Conservation (phyloP, 2,329 filamentous ascomycete genomes). For the Verticillium alfalfae region DNA sequence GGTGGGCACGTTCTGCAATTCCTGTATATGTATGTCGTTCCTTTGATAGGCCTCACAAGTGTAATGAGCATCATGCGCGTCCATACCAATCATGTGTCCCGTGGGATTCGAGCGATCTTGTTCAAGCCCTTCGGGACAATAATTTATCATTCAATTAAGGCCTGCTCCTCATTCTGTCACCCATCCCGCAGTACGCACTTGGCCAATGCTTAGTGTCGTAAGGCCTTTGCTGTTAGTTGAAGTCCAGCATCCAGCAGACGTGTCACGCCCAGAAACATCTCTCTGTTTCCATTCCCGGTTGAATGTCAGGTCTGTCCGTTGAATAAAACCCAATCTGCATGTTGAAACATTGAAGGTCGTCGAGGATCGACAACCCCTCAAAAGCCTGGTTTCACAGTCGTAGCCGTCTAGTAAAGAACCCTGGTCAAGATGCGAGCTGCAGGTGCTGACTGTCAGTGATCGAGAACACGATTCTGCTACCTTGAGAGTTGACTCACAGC, state of each 20-base stretch:
- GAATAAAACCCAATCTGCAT: neutral
- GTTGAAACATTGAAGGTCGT: neutral
- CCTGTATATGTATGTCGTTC: no score
- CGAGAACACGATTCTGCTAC: conserved; percentile 5
- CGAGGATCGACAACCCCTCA: neutral
- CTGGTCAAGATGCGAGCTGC: conserved; percentile 40
- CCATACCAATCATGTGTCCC: no score
- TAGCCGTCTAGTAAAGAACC: conserved; percentile 33
- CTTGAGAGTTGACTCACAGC: conserved; percentile 51
- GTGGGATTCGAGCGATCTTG: no score
- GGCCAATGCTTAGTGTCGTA: neutral
- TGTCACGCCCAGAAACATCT: no score
- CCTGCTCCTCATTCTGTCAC: no score
- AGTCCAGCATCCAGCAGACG: neutral
- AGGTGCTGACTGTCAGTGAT: neutral
- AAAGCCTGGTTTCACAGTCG: neutral
- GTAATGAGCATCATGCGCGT: no score
- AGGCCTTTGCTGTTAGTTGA: neutral
- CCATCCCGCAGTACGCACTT: no score
- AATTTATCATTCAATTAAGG: no score
- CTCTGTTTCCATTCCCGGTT: no score
- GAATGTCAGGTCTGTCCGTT: neutral
- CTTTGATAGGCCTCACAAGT: no score
- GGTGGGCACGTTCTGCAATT: no score
- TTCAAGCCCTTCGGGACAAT: no score